Conservation (phyloP, 768 basidiomycete genomes). For the Suillus occidentalis region DNA sequence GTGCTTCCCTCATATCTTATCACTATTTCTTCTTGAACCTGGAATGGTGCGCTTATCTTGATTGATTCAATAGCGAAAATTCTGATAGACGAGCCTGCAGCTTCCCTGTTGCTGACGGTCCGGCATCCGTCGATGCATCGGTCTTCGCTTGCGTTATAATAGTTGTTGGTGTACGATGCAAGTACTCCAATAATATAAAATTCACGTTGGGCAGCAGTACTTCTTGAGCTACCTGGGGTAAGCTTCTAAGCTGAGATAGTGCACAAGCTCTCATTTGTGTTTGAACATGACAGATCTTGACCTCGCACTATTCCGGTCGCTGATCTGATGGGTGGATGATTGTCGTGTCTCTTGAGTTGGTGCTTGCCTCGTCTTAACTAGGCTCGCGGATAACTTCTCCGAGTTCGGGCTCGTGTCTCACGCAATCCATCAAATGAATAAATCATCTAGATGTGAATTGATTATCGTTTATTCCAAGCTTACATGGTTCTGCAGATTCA, state of each 20-base stretch:
- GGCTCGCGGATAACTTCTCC: neutral
- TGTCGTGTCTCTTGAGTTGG: neutral
- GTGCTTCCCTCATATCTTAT: neutral
- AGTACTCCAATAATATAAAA: neutral
- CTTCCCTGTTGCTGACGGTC: neutral
- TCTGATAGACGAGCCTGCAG: neutral
- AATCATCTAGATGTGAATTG: neutral
- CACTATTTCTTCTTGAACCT: neutral
- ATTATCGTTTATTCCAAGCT: neutral
- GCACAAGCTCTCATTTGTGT: neutral
- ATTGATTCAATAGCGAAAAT: neutral
- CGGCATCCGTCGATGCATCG: neutral
- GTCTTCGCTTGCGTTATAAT: neutral
- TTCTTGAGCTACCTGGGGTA: neutral
- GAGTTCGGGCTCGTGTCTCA: neutral
- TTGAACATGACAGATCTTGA: slow-evolving; percentile 1
- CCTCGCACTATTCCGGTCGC: slow-evolving; percentile 1
- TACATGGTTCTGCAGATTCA: neutral
- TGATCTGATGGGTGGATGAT: slow-evolving; percentile 1
- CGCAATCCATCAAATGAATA: slow-evolving; percentile 1
- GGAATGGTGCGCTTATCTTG: slow-evolving; percentile 6
- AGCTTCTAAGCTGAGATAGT: slow-evolving; percentile 4
- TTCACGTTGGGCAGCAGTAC: neutral
- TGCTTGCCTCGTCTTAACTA: neutral
- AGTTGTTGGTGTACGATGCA: neutral